A percentile compares a stretch with the other conserved stretches of the same genome.
Evolutionary conservation across 140 eudicot genomes (phyloP).

Genomic region (Ambrosia hybrid): DNA sequence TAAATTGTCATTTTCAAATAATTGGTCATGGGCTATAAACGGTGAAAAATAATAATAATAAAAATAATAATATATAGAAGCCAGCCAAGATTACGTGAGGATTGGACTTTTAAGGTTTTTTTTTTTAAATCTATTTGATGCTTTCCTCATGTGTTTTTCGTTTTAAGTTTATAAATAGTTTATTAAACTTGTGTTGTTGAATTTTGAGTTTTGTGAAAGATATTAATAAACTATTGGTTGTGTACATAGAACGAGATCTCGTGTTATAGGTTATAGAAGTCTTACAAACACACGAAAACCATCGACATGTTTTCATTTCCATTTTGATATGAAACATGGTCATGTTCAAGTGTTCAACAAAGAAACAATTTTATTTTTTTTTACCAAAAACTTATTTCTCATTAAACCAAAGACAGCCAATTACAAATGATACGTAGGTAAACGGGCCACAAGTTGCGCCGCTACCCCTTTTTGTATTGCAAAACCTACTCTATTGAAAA

Average conservation of each 20-base stretch:
- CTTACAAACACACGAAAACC: neutral
- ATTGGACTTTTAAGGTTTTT: neutral
- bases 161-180: constrained; percentile 8
- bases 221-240: neutral
- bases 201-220: neutral
- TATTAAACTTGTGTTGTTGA: neutral
- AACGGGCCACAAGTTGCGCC: too few relatives aligned
- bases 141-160: constrained; percentile 16
- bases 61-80: neutral
- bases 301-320: neutral
- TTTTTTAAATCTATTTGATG: neutral
- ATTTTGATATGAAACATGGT: neutral
- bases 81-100: constrained; percentile 24
- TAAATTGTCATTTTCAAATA: constrained; percentile 38
- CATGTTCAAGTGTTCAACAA: neutral
- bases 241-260: neutral
- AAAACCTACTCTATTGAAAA: too few relatives aligned
- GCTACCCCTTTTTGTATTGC: too few relatives aligned
- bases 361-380: neutral
- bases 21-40: constrained; percentile 39
- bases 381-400: too few relatives aligned
- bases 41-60: neutral
- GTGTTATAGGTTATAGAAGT: neutral
- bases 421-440: too few relatives aligned
- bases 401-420: too few relatives aligned